Evolutionary conservation across 2,329 filamentous ascomycete genomes (phyloP).

Genomic region (Alternaria sp.): DNA sequence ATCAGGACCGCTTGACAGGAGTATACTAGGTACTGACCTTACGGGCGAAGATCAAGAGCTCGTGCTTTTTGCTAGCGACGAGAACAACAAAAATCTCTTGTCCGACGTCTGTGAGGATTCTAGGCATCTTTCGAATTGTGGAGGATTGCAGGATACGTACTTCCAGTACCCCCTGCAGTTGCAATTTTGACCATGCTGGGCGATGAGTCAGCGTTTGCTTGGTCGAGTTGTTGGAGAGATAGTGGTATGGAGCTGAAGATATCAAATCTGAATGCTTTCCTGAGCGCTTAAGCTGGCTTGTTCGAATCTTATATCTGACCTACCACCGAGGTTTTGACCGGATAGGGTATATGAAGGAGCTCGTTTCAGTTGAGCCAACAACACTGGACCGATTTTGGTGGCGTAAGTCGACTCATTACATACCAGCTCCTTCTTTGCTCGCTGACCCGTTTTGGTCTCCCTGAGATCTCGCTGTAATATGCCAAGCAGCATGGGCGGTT

Average conservation of each 20-base stretch:
- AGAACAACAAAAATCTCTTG: constrained; percentile 62
- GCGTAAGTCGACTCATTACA: too few species aligned
- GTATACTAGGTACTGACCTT: constrained; percentile 9
- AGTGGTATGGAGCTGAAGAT: not conserved
- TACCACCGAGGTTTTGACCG: constrained; percentile 18
- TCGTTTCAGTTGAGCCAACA: too few species aligned
- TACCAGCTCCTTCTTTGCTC: not conserved
- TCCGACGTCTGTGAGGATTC: constrained; percentile 55
- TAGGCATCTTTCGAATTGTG: not conserved
- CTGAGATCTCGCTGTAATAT: not conserved
- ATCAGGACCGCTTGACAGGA: not conserved
- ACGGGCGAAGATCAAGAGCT: constrained; percentile 60
- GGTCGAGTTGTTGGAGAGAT: not conserved
- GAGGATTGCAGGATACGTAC: not conserved
- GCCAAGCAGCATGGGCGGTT: not conserved
- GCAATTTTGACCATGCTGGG: constrained; percentile 27
- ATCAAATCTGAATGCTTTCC: not conserved
- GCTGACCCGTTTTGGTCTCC: not conserved
- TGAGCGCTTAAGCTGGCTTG: not conserved
- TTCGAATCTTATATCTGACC: constrained; percentile 6
- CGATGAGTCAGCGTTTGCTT: not conserved
- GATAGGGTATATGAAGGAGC: not conserved
- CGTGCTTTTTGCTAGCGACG: constrained; percentile 58
- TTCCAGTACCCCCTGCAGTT: constrained; percentile 23
- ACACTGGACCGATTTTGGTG: too few species aligned